Conservation (phyloP, 495 filamentous ascomycete species). For the Talaromyces adpressus region DNA sequence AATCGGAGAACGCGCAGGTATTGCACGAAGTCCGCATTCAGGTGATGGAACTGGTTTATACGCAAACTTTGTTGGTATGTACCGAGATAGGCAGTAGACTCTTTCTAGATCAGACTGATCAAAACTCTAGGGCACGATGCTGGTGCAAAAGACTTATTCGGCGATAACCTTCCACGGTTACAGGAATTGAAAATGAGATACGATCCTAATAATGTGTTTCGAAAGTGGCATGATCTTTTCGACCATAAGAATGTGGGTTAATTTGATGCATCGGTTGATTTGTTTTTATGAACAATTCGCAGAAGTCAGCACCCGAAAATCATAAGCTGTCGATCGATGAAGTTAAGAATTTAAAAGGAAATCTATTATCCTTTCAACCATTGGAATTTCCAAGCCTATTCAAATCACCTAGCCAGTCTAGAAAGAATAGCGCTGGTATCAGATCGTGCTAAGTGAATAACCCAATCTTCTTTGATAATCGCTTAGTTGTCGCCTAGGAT, state of each 20-base stretch:
- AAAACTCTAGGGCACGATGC: slow-evolving; percentile 33
- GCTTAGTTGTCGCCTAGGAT: too few species aligned
- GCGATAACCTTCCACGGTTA: slow-evolving; percentile 37
- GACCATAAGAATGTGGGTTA: not conserved
- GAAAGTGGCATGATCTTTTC: slow-evolving; percentile 21
- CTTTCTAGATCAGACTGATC: slow-evolving; percentile 16
- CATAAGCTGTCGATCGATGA: not conserved
- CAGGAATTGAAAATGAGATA: slow-evolving; percentile 44
- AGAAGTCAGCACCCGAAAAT: not conserved
- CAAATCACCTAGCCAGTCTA: not conserved
- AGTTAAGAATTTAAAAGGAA: not conserved
- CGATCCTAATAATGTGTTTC: slow-evolving; percentile 49
- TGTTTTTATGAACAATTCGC: not conserved
- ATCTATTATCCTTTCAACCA: not conserved
- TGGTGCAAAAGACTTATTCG: slow-evolving; percentile 28
- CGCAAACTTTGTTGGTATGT: slow-evolving; percentile 17
- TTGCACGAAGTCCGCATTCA: slow-evolving; percentile 15
- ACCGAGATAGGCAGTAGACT: not conserved
- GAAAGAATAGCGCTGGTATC: not conserved
- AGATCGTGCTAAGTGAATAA: not conserved
- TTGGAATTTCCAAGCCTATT: not conserved
- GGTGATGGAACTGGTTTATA: slow-evolving; percentile 24
- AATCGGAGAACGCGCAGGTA: not conserved
- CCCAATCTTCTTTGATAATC: not conserved
- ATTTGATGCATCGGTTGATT: not conserved